Conservation (phyloP, 371 early-diverging fungal genomes). For the Circinella umbellata region DNA sequence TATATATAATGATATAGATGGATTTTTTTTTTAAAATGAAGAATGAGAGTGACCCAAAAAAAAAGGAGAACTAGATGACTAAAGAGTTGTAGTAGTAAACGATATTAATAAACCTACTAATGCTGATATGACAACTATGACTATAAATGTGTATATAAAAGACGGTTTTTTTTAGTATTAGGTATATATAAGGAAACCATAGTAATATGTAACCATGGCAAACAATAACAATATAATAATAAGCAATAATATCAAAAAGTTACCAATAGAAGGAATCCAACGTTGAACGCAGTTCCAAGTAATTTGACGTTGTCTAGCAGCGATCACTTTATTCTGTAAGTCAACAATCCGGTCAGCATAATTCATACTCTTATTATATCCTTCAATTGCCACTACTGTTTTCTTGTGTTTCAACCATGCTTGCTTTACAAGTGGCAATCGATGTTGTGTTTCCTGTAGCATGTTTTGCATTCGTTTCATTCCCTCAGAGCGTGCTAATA, state of each 20-base stretch:
- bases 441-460: constrained; percentile 13
- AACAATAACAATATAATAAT: too few species aligned
- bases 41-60: too few species aligned
- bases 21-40: too few species aligned
- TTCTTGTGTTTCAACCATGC: constrained; percentile 19
- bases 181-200: too few species aligned
- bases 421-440: constrained; percentile 14
- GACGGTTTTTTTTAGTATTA: too few species aligned
- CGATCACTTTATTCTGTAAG: constrained; percentile 13
- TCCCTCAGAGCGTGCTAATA: constrained; percentile 13
- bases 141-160: too few species aligned
- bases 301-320: constrained; percentile 17
- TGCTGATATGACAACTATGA: neutral
- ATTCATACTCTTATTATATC: constrained; percentile 19
- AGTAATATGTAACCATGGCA: too few species aligned
- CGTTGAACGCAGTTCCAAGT: constrained; percentile 15
- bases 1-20: too few species aligned
- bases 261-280: constrained; percentile 20
- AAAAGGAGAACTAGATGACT: too few species aligned
- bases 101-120: constrained; percentile 4
- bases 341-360: constrained; percentile 13
- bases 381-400: constrained; percentile 18
- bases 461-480: constrained; percentile 14
- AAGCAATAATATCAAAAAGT: too few species aligned
- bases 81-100: neutral